phyloP scores from a whole-genome alignment of 2,329 filamentous ascomycete genomes.

The Thelonectria discophora region DNA sequence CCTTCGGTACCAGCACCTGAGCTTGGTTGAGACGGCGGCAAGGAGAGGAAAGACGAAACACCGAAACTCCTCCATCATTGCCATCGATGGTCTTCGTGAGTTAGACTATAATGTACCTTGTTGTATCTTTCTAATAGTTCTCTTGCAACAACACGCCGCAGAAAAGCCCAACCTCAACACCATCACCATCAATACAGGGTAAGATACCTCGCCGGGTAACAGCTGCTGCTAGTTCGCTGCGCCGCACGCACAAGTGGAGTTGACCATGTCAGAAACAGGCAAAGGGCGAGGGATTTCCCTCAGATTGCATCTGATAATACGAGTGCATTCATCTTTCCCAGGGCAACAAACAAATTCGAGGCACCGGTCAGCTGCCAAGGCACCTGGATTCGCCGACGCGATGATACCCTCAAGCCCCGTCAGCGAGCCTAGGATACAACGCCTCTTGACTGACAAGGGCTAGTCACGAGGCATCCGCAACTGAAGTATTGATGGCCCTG shows the following conservation, averaged over 20 bases:
- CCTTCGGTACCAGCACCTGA: neutral
- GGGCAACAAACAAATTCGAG: neutral
- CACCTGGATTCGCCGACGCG: neutral
- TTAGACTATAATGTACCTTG: neutral
- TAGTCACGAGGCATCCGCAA: slow-evolving; percentile 15
- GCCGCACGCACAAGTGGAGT: slow-evolving; percentile 16
- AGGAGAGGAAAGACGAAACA: neutral
- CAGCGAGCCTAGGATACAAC: slow-evolving; percentile 6
- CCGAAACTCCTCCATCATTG: too few relatives aligned
- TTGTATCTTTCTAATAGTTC: too few relatives aligned
- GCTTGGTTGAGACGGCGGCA: neutral
- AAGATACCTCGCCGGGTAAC: slow-evolving; percentile 1
- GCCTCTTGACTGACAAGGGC: slow-evolving; percentile 4
- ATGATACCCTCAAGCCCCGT: slow-evolving; percentile 12
- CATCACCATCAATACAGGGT: neutral
- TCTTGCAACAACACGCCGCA: neutral
- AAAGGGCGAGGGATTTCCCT: slow-evolving; percentile 4
- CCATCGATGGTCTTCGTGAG: neutral
- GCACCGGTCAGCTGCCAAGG: slow-evolving; percentile 3
- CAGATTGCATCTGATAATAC: neutral
- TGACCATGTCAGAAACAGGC: slow-evolving; percentile 9
- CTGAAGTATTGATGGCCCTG: slow-evolving; percentile 22
- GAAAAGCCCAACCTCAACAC: neutral
- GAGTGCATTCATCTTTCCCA: slow-evolving; percentile 1
- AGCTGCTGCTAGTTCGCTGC: neutral